Evolutionary conservation across 2,329 filamentous ascomycete species (phyloP), one percentile per base, ranked within the genome.

Genomic region (Dothideomycetes sp.): DNA sequence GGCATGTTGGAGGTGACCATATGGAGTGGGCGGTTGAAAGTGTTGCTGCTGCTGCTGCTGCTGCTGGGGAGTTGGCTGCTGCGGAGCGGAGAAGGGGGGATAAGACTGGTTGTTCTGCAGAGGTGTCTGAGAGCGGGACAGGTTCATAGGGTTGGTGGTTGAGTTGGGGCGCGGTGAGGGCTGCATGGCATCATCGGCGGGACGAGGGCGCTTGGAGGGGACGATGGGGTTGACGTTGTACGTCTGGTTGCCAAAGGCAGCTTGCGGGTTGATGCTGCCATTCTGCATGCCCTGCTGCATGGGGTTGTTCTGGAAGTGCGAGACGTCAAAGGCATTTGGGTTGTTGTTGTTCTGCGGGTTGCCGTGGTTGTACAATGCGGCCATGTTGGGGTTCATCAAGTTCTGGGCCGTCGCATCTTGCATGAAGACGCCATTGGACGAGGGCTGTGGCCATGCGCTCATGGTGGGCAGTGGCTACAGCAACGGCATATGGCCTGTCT

Each of bases 71-170:
- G 37, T 22, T n/a, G n/a, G n/a, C 19, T 41, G 39, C 16, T 41
- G 39, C 3, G 39, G 30, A 32, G 39, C 39, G 33, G 31, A 32
- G 19, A 45, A 45, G 22, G 43, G 34, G 12, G 22, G 22, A 12
- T 27, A 27, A 12, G 22, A 7, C 11, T 40, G 35, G 31, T 27
- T 24, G n/a, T 32, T 17, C 41, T 52, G 54, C 42, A 47, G 51
- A 24, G 89, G 89, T 19, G 89, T 96, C 58, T 94, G 88, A 52
- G 89, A 89, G 62, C 89, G 84, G 63, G 89, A 93, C 17, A 77
- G 78, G 36, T 84, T 82, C 39, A 41, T 36, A 34, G 35, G 32
- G 35, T 35, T 31, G 5, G 39, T 36, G n/a, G 31, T 33, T 19
- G 34, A 32, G 11, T 31, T 37, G 14, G 32, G 31, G 19, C 31